Evolutionary conservation across 805 yeast genomes (phyloP).

Genomic region (Starmerella bombi): DNA sequence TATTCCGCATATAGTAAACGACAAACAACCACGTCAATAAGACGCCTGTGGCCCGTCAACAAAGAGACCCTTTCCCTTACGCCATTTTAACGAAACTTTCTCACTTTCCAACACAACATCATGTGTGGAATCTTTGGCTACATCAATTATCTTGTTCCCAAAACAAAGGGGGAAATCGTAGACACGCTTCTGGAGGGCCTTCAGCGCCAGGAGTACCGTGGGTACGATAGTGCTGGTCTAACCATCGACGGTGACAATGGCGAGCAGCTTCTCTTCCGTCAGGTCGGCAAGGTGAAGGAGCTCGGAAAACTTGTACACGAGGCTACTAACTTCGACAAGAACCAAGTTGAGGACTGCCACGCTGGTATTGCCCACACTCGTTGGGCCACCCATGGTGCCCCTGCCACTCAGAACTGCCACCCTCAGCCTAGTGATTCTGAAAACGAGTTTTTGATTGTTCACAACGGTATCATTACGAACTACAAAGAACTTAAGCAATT

Average conservation of each 20-base stretch:
- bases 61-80: neutral
- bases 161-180: constrained; percentile 81
- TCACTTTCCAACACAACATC: too few relatives aligned
- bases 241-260: constrained; percentile 85
- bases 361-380: constrained; percentile 98
- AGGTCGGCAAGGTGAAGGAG: constrained; percentile 81
- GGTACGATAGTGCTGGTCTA: constrained; percentile 94
- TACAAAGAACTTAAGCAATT: constrained; percentile 81
- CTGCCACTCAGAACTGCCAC: constrained; percentile 75
- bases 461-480: constrained; percentile 96
- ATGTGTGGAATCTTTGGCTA: constrained; percentile 93
- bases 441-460: constrained; percentile 83
- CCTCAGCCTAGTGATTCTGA: constrained; percentile 82
- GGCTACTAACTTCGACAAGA: constrained; percentile 35
- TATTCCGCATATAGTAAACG: neutral
- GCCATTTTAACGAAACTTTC: too few relatives aligned
- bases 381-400: constrained; percentile 99
- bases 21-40: neutral
- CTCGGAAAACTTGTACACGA: constrained; percentile 48
- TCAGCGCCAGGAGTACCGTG: constrained; percentile 87
- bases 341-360: constrained; percentile 61
- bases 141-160: constrained; percentile 87
- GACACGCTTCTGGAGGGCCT: constrained; percentile 66
- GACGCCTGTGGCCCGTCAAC: too few relatives aligned
- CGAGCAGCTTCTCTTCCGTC: constrained; percentile 61